These are phyloP conservation scores for Trichoderma orchidacearum DNA, from an alignment of 495 filamentous ascomycete species.

Conservation along the genomic window DNA sequence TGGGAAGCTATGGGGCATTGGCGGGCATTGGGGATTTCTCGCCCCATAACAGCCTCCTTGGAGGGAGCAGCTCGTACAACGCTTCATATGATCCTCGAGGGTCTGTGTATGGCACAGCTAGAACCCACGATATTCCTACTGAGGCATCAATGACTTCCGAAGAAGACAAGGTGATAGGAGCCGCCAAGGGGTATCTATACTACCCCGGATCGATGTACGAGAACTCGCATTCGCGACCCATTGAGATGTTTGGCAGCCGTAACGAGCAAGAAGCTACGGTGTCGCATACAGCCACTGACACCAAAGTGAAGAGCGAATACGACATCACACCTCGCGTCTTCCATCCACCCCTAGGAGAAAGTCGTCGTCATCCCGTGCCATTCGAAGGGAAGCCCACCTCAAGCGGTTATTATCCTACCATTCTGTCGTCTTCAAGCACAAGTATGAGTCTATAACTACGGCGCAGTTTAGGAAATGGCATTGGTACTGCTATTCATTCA, in stretches of 20 bases:
- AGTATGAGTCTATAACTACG: background rate
- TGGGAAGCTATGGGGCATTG: background rate
- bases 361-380: slow-evolving; percentile 5
- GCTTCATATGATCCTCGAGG: slow-evolving; percentile 28
- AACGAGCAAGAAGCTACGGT: slow-evolving; percentile 9
- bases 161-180: slow-evolving; percentile 29
- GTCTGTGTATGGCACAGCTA: slow-evolving; percentile 20
- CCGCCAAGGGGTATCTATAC: slow-evolving; percentile 30
- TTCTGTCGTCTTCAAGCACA: slow-evolving; percentile 14
- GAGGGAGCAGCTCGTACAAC: slow-evolving; percentile 21
- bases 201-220: slow-evolving; percentile 33
- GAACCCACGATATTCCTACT: slow-evolving; percentile 27
- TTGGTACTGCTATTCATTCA: background rate
- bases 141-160: slow-evolving; percentile 31
- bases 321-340: slow-evolving; percentile 19
- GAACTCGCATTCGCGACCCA: slow-evolving; percentile 16
- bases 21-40: background rate
- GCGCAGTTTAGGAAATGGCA: background rate
- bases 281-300: slow-evolving; percentile 3
- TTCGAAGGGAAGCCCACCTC: slow-evolving; percentile 32
- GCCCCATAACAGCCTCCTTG: slow-evolving; percentile 19
- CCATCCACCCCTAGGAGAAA: slow-evolving; percentile 13
- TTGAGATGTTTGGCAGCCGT: slow-evolving; percentile 27
- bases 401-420: slow-evolving; percentile 29
- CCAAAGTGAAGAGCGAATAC: slow-evolving; percentile 30